These are phyloP conservation scores for Clohesyomyces aquaticus DNA, from an alignment of 495 filamentous ascomycete genomes.

Conservation along the genomic window DNA sequence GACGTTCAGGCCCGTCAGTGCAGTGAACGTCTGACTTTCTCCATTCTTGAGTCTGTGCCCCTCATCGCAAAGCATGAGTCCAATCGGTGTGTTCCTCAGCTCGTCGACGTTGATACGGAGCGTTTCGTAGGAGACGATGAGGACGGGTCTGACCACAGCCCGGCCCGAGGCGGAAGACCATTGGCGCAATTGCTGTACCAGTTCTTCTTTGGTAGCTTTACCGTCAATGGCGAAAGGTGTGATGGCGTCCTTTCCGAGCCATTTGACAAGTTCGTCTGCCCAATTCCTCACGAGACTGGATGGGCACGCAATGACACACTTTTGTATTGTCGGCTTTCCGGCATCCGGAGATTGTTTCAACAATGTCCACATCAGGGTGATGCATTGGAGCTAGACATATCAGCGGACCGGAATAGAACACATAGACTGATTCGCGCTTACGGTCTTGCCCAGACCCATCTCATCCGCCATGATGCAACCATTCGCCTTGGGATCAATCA, in stretches of 20 bases:
- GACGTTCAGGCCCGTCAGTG: slow-evolving; percentile 88
- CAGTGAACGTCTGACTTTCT: slow-evolving; percentile 90
- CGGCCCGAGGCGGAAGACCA: slow-evolving; percentile 91
- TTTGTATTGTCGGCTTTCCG: slow-evolving; percentile 90
- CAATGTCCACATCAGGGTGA: slow-evolving; percentile 89
- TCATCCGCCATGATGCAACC: slow-evolving; percentile 99
- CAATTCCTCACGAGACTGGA: slow-evolving; percentile 97
- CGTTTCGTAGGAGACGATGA: slow-evolving; percentile 99
- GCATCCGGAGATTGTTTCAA: slow-evolving; percentile 94
- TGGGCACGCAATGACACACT: slow-evolving; percentile 98
- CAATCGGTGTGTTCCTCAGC: slow-evolving; percentile 82
- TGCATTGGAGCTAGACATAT: slow-evolving; percentile 65
- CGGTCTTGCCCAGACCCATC: slow-evolving; percentile 96
- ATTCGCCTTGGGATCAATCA: slow-evolving; percentile 92
- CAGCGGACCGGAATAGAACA: slow-evolving; percentile 55
- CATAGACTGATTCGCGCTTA: slow-evolving; percentile 46
- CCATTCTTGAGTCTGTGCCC: slow-evolving; percentile 98
- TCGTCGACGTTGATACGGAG: slow-evolving; percentile 88
- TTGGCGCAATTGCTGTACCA: slow-evolving; percentile 86
- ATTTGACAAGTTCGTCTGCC: slow-evolving; percentile 95
- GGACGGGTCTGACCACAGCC: slow-evolving; percentile 88
- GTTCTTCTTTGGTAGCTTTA: slow-evolving; percentile 91
- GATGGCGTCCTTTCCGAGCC: slow-evolving; percentile 89
- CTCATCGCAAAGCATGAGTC: slow-evolving; percentile 95
- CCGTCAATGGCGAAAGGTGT: slow-evolving; percentile 96